Base-by-base conservation (phyloP, 345 rosid genomes). In the Salix suchowensis region DNA sequence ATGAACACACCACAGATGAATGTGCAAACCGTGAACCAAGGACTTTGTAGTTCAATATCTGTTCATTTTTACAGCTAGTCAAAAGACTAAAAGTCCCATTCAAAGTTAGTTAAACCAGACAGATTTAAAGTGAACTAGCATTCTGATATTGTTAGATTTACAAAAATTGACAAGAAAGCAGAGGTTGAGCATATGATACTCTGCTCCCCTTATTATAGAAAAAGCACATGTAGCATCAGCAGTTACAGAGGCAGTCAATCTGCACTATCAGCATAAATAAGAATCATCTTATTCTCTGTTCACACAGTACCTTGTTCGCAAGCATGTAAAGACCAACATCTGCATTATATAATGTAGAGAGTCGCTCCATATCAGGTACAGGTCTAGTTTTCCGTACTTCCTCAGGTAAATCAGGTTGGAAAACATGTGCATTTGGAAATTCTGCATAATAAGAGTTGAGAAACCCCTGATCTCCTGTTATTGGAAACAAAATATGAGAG, bases 321-420 rank as follows among this genome's bases (percentile, higher is more conserved):
- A 95, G 96, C 98, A 91, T 90, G 88, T 91, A 91, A 71, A 95
- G 97, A 83, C 98, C 98, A 88, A 95, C 97, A 84, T 95, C 98
- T 12, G 98, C 98, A 77, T 93, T 95, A 32, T 93, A 95, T 1
- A 90, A 81, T 39, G 98, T 95, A 58, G 98, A 95, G 37, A 95
- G 98, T 55, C 94, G 91, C 82, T 95, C 93, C 98, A 93, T 91
- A 69, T 84, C 72, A 77, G 96, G 98, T 70, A 78, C 84, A 13
- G 91, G 86, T 82, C 91, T 88, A 15, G 92, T 75, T 23, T 90
- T 81, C 81, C 86, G 54, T 67, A 74, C 89, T 77, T 93, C 92
- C 34, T 72, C 74, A 2, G 97, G 78, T 74, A 90, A 36, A 85
- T 77, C 81, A 75, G 98, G 97, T 79, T 93, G 89, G n/a, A 95